A percentile compares a stretch with the other conserved stretches of the same genome.
phyloP scores from a whole-genome alignment of 257 asterid species.

The Ballota nigra region DNA sequence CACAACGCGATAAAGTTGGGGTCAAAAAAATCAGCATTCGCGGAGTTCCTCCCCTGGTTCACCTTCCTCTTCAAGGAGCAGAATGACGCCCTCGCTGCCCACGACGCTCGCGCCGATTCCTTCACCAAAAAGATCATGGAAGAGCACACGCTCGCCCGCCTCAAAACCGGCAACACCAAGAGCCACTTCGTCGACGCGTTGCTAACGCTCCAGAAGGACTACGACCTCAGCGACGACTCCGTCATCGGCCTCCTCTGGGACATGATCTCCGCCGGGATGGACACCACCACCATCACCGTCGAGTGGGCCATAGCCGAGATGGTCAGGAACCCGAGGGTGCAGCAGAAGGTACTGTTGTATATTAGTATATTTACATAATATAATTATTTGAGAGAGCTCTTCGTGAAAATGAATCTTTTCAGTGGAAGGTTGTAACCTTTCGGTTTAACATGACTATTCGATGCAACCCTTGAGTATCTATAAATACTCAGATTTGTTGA shows the following conservation, averaged over 20 bases:
- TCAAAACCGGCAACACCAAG: constrained; percentile 61
- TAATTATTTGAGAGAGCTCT: no score
- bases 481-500: no score
- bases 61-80: constrained; percentile 55
- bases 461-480: no score
- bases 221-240: constrained; percentile 68
- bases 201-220: constrained; percentile 69
- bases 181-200: constrained; percentile 79
- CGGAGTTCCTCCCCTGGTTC: constrained; percentile 60
- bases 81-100: constrained; percentile 44
- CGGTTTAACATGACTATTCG: no score
- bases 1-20: constrained; percentile 50
- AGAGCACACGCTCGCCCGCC: constrained; percentile 68
- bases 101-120: constrained; percentile 40
- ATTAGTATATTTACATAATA: no score
- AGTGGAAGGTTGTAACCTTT: no score
- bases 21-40: constrained; percentile 42
- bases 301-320: constrained; percentile 89
- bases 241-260: constrained; percentile 85
- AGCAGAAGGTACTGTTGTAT: no score
- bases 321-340: constrained; percentile 79
- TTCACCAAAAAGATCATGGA: constrained; percentile 75
- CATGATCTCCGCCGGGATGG: constrained; percentile 90
- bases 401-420: no score
- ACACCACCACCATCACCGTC: constrained; percentile 68